Conservation (phyloP, 306 rosid species). For the Quercus ilex region DNA sequence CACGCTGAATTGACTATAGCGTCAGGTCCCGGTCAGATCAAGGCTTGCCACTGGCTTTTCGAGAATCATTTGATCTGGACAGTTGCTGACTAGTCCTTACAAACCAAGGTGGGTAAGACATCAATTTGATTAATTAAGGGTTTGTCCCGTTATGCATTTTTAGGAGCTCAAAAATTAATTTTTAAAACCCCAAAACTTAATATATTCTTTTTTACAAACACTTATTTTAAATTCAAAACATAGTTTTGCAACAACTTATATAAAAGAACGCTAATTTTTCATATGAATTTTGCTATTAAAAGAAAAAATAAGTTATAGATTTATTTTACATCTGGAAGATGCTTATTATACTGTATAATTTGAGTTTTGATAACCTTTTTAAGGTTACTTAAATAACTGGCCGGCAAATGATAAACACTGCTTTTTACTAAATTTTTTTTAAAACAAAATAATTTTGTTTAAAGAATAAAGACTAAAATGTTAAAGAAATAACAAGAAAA, state of each 20-base stretch:
- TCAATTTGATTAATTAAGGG: too few relatives aligned
- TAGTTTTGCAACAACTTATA: rapidly evolving
- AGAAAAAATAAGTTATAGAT: constrained; percentile 15
- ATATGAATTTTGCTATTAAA: not conserved
- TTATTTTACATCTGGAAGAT: constrained; percentile 7
- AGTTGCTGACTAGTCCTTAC: constrained; percentile 42
- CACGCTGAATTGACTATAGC: constrained; percentile 76
- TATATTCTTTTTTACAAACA: rapidly evolving
- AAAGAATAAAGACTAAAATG: too few relatives aligned
- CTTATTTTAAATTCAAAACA: too few relatives aligned
- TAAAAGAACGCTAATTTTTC: rapidly evolving
- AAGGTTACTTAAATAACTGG: constrained; percentile 26
- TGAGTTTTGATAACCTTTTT: constrained; percentile 20
- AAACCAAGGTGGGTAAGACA: too few relatives aligned
- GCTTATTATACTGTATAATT: not conserved
- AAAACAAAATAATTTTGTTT: too few relatives aligned
- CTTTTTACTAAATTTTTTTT: not conserved
- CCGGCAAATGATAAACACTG: constrained; percentile 4
- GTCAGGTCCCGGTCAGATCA: constrained; percentile 64
- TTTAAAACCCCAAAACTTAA: too few relatives aligned
- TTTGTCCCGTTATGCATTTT: too few relatives aligned
- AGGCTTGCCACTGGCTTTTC: constrained; percentile 36
- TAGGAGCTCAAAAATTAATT: too few relatives aligned
- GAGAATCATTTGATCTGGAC: constrained; percentile 87
- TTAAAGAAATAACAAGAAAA: too few relatives aligned